phyloP scores from a whole-genome alignment of 2,329 filamentous ascomycete species.

The Phoma sp. region DNA sequence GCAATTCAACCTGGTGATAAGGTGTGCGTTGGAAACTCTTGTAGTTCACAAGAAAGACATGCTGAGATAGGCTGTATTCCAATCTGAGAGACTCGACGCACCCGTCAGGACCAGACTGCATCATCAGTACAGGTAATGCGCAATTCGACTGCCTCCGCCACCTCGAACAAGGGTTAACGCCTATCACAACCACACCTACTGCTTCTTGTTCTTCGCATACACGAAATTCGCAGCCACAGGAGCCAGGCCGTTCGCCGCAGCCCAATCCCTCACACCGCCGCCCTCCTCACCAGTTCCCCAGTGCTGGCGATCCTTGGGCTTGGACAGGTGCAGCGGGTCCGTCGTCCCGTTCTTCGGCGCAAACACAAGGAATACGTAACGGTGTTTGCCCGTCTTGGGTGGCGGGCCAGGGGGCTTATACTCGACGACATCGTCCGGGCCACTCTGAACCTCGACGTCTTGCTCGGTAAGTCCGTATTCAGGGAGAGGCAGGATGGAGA shows the following conservation, averaged over 20 bases:
- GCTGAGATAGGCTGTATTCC: no score
- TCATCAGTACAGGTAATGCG: no score
- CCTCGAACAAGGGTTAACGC: no score
- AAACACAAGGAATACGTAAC: slow-evolving; percentile 63
- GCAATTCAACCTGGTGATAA: no score
- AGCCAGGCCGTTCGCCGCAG: slow-evolving; percentile 54
- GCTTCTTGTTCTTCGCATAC: slow-evolving; percentile 57
- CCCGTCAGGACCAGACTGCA: no score
- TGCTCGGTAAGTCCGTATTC: slow-evolving; percentile 24
- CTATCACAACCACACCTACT: slow-evolving; percentile 37
- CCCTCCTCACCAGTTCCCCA: slow-evolving; percentile 61
- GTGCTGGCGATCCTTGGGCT: slow-evolving; percentile 58
- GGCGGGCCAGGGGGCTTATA: slow-evolving; percentile 64
- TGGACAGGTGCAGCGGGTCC: slow-evolving; percentile 50
- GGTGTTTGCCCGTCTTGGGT: slow-evolving; percentile 61
- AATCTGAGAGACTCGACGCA: no score
- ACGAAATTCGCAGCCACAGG: slow-evolving; percentile 57
- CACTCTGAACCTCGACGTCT: slow-evolving; percentile 13
- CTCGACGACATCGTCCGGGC: slow-evolving; percentile 50
- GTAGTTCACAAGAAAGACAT: no score
- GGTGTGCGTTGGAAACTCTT: no score
- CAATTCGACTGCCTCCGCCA: no score
- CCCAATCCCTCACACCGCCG: slow-evolving; percentile 60
- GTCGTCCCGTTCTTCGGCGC: slow-evolving; percentile 54
- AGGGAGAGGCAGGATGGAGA: slow-evolving; percentile 36